These are phyloP conservation scores for Talaromyces liani DNA, from an alignment of 495 filamentous ascomycete genomes.

Conservation along the genomic window DNA sequence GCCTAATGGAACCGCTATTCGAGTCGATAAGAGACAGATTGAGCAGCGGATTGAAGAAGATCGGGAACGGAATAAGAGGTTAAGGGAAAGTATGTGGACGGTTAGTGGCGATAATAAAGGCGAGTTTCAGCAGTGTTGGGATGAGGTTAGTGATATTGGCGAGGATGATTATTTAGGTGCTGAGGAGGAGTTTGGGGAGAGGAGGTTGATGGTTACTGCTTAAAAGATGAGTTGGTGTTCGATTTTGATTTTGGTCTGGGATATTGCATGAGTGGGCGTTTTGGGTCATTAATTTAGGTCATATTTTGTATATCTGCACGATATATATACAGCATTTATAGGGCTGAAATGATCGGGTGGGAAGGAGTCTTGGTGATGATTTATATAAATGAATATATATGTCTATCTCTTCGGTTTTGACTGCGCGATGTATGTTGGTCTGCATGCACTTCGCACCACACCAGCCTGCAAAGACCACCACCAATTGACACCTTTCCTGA, in stretches of 20 bases:
- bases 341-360: neutral
- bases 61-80: conserved; percentile 85
- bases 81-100: conserved; percentile 86
- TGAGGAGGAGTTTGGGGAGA: conserved; percentile 65
- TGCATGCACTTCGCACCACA: no score
- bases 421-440: no score
- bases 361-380: neutral
- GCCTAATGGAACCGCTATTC: conserved; percentile 25
- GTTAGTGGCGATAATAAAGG: conserved; percentile 52
- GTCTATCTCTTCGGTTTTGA: no score
- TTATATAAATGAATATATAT: no score
- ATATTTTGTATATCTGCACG: neutral
- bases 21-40: conserved; percentile 77
- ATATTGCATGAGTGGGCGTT: conserved; percentile 3
- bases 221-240: neutral
- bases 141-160: conserved; percentile 71
- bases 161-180: conserved; percentile 74
- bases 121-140: conserved; percentile 64
- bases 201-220: conserved; percentile 22
- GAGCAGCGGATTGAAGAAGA: conserved; percentile 97
- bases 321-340: neutral
- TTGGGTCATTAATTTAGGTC: neutral
- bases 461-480: no score
- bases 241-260: neutral
- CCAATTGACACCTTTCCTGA: no score